A percentile compares a stretch with the other conserved stretches of the same genome.
Evolutionary conservation across 2,329 filamentous ascomycete genomes (phyloP).

Genomic region (Cordyceps militaris): DNA sequence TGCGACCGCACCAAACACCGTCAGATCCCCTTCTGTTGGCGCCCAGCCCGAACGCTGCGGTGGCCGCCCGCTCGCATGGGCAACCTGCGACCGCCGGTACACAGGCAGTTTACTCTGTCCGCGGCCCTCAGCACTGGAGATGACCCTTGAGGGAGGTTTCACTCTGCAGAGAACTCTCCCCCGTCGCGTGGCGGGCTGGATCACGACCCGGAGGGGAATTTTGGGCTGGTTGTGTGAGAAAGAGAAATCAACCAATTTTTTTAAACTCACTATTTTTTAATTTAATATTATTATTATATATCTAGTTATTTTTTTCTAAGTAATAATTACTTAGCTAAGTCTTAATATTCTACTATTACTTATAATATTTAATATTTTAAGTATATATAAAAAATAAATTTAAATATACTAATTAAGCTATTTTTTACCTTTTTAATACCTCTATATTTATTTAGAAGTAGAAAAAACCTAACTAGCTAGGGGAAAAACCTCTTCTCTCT

Average conservation of each 20-base stretch:
- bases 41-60: conserved; percentile 64
- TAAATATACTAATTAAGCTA: too few relatives aligned
- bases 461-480: too few relatives aligned
- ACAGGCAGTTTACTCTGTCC: conserved; percentile 24
- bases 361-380: too few relatives aligned
- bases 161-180: conserved; percentile 67
- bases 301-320: too few relatives aligned
- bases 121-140: conserved; percentile 62
- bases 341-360: too few relatives aligned
- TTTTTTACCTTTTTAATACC: too few relatives aligned
- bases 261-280: conserved; percentile 17
- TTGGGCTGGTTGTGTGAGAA: conserved; percentile 51
- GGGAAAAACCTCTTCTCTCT: too few relatives aligned
- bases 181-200: conserved; percentile 65
- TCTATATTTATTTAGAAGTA: too few relatives aligned
- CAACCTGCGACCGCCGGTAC: conserved; percentile 55
- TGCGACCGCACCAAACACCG: conserved; percentile 44
- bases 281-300: background rate
- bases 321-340: too few relatives aligned
- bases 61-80: conserved; percentile 59
- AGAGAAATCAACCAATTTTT: conserved; percentile 44
- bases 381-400: too few relatives aligned
- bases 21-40: conserved; percentile 48
- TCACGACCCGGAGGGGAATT: conserved; percentile 52
- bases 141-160: conserved; percentile 62